Conservation (phyloP, 768 basidiomycete species). For the Boletus pseudo-olivaceus region DNA sequence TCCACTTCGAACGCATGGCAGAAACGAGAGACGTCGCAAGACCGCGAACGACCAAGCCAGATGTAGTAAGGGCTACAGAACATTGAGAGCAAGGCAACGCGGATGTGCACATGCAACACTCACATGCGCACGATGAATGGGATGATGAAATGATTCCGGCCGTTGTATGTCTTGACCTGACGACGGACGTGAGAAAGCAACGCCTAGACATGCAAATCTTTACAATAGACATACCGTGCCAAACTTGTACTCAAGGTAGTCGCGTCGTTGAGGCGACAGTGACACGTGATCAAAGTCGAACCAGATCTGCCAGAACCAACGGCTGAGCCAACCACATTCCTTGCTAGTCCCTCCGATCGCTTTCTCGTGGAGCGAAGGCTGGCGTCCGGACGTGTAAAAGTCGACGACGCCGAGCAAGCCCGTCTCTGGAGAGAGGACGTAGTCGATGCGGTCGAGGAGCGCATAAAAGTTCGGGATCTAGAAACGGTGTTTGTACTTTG, state of each 20-base stretch:
- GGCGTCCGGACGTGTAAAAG: constrained; percentile 63
- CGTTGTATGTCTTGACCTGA: constrained; percentile 65
- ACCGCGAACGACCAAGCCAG: constrained; percentile 67
- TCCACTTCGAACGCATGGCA: constrained; percentile 62
- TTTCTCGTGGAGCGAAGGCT: constrained; percentile 52
- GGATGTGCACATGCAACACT: constrained; percentile 12
- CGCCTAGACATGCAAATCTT: not conserved
- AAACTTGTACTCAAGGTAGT: constrained; percentile 77
- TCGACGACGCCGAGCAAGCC: constrained; percentile 69
- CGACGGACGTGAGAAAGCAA: not conserved
- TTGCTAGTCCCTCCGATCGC: constrained; percentile 63
- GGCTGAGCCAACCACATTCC: constrained; percentile 59
- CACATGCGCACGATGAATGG: constrained; percentile 65
- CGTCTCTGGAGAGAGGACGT: constrained; percentile 54
- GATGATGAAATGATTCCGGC: constrained; percentile 65
- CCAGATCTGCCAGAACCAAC: constrained; percentile 81
- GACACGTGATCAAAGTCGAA: constrained; percentile 56
- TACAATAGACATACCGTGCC: constrained; percentile 49
- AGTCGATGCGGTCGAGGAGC: constrained; percentile 64
- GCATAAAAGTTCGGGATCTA: constrained; percentile 64
- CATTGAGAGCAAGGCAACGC: not conserved
- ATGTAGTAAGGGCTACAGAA: constrained; percentile 61
- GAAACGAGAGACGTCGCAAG: constrained; percentile 53
- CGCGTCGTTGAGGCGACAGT: constrained; percentile 53
- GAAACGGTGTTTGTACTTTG: not conserved